Conservation (phyloP, 225 moss, liverwort and hornwort species). For the Lunularia cruciata region DNA sequence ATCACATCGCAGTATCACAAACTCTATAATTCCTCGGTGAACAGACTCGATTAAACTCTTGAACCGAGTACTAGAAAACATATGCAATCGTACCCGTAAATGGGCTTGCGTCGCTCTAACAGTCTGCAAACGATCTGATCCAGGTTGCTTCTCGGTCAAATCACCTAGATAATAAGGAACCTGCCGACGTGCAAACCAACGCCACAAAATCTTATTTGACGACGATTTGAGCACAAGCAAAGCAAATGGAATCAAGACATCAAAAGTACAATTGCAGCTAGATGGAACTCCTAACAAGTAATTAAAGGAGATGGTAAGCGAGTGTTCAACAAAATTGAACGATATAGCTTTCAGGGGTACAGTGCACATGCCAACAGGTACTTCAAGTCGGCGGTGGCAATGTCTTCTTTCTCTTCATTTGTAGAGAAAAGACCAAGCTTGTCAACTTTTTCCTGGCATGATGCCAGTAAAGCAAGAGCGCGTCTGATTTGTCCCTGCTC, state of each 20-base stretch:
- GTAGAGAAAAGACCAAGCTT: conserved; percentile 83
- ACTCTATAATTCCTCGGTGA: no score
- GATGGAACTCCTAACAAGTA: background rate
- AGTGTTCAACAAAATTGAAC: no score
- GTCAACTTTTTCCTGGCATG: conserved; percentile 75
- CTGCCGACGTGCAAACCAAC: conserved; percentile 33
- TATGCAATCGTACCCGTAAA: conserved; percentile 48
- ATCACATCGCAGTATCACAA: no score
- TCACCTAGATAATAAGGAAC: conserved; percentile 91
- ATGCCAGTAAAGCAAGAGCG: conserved; percentile 66
- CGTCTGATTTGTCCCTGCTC: conserved; percentile 70
- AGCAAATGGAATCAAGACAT: background rate
- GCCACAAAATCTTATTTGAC: background rate
- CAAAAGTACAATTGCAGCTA: background rate
- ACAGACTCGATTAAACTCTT: no score
- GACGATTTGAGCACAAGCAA: background rate
- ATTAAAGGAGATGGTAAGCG: background rate
- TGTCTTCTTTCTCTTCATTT: conserved; percentile 97
- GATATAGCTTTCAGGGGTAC: no score
- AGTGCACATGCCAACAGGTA: conserved; percentile 64
- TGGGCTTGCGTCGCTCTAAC: conserved; percentile 58
- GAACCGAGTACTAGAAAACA: conserved; percentile 14
- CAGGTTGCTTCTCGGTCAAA: conserved; percentile 67
- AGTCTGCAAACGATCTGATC: conserved; percentile 56
- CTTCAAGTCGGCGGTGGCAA: conserved; percentile 86